These are phyloP conservation scores for Fusarium euwallaceae DNA, from an alignment of 2,329 filamentous ascomycete genomes.

Conservation along the genomic window DNA sequence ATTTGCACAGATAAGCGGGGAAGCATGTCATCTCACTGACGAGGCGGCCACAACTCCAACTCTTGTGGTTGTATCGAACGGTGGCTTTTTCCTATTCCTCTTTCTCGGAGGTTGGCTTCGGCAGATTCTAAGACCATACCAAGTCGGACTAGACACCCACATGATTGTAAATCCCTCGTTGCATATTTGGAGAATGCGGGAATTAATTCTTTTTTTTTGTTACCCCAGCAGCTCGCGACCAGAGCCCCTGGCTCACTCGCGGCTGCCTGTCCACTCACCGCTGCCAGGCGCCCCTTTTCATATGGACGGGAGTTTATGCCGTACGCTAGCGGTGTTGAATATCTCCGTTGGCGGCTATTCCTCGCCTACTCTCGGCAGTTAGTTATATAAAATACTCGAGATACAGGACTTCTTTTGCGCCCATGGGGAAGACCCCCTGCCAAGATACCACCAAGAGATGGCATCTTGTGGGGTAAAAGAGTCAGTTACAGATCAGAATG, in stretches of 20 bases:
- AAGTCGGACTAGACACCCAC: not conserved
- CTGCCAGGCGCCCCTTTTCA: not conserved
- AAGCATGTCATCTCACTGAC: not conserved
- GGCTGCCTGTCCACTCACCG: not conserved
- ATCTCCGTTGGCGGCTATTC: not conserved
- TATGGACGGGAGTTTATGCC: no score
- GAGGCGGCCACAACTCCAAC: not conserved
- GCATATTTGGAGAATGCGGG: constrained; percentile 3
- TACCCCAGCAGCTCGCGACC: not conserved
- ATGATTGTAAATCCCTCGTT: not conserved
- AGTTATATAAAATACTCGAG: not conserved
- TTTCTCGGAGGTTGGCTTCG: not conserved
- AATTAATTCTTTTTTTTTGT: not conserved
- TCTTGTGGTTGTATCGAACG: not conserved
- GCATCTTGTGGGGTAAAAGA: not conserved
- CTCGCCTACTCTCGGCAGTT: not conserved
- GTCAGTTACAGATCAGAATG: not conserved
- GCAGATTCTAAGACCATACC: not conserved
- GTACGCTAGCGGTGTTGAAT: not conserved
- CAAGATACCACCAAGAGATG: constrained; percentile 1
- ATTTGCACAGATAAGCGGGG: constrained; percentile 1
- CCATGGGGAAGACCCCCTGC: constrained; percentile 1
- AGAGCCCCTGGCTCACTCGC: not conserved
- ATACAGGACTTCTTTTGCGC: not conserved
- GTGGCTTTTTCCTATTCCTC: not conserved